These are phyloP conservation scores for Clavispora fructus DNA, from an alignment of 805 yeast species.

Conservation along the genomic window DNA sequence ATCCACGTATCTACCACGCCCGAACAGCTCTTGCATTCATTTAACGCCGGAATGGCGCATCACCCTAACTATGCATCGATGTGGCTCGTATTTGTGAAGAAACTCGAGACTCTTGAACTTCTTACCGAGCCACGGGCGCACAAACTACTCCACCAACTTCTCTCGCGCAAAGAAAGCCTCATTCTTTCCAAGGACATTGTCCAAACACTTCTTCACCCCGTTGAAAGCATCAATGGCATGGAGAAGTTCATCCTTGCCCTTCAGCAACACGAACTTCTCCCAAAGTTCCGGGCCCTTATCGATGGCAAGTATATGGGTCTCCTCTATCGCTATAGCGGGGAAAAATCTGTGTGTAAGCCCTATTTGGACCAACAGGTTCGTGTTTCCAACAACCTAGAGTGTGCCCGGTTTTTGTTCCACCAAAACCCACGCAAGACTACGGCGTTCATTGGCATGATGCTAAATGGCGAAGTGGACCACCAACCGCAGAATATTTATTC, in stretches of 20 bases:
- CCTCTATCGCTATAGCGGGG: constrained; percentile 10
- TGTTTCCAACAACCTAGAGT: constrained; percentile 8
- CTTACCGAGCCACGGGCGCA: constrained; percentile 25
- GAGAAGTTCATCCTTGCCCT: constrained; percentile 17
- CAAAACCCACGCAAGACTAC: constrained; percentile 20
- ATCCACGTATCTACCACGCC: constrained; percentile 27
- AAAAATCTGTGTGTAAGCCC: constrained; percentile 11
- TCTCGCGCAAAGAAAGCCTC: constrained; percentile 14
- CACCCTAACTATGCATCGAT: constrained; percentile 22
- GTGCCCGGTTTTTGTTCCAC: constrained; percentile 26
- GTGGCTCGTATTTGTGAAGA: constrained; percentile 34
- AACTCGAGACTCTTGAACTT: constrained; percentile 27
- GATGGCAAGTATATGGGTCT: constrained; percentile 25
- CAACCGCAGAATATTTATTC: constrained; percentile 25
- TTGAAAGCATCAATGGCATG: constrained; percentile 19
- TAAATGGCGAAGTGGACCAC: constrained; percentile 30
- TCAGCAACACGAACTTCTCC: constrained; percentile 6
- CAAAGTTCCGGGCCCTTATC: constrained; percentile 15
- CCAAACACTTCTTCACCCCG: constrained; percentile 25
- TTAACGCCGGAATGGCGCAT: constrained; percentile 24
- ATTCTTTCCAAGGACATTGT: constrained; percentile 32
- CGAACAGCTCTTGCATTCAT: constrained; percentile 30
- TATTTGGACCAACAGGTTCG: constrained; percentile 6
- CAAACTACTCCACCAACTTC: constrained; percentile 22
- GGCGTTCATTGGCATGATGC: constrained; percentile 28